Base-by-base conservation (phyloP, 768 basidiomycete species). In the Tubosaeta sp. region DNA sequence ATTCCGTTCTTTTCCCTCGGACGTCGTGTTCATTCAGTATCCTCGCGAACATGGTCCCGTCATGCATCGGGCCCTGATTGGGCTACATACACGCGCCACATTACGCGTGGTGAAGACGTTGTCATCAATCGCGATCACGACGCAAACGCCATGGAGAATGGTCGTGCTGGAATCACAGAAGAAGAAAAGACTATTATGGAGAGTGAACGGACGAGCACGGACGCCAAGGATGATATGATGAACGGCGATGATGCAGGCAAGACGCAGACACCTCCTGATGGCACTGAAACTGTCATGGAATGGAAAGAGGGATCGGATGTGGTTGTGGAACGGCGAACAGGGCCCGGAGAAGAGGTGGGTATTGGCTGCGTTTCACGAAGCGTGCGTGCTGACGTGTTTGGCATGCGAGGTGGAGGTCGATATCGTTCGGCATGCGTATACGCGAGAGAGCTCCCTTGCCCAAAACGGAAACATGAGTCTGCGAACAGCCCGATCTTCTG, bases 1-100 rank as follows among this genome's bases (percentile, higher is more conserved):
- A 97, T 99, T 58, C 93, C 95, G 0, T 88, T 87, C 65, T 97
- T 97, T 76, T 93, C 93, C 19, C 82, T 98, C 27, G 87, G 93
- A 16, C 78, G 90, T 29, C 83, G 93, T 25, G 93, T 97, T n/a
- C 93, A 95, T 66, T 86, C 81, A 1, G 68, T 67, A 11, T 66
- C 64, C n/a, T 88, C 90, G 13, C 81, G 92, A 58, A 97, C 95
- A 8, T 92, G 89, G 86, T 95, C 92, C 9, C 77, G 93, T 47
- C 82, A 88, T 58, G 80, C 84, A 29, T 69, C 75, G 27, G 72
- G 75, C 38, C 89, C 94, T 0, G 91, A 94, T 42, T 97, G 94
- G 91, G 78, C 91, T 9, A 84, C 81, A 44, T 85, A 88, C 57
- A 86, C 88, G 16, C 76, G 83, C 33, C 77, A 83, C 35, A 83